phyloP scores from a whole-genome alignment of 306 rosid genomes.

The Nissolia schottii region DNA sequence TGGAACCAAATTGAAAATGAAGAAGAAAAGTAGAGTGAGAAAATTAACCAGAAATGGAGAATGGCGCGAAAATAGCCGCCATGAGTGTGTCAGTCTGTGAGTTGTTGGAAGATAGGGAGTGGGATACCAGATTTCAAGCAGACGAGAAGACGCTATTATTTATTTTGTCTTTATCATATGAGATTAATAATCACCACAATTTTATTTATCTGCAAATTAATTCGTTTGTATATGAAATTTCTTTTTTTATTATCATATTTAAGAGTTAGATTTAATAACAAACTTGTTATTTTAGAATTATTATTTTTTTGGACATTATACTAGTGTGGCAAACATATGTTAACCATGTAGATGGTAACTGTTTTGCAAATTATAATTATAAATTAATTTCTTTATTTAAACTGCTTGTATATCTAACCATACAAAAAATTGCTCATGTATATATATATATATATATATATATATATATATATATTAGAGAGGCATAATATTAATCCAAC shows the following conservation, averaged over 20 bases:
- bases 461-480: too few relatives aligned
- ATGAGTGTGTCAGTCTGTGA: conserved; percentile 12
- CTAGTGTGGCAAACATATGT: too few relatives aligned
- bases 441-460: too few relatives aligned
- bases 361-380: too few relatives aligned
- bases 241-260: too few relatives aligned
- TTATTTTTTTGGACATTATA: too few relatives aligned
- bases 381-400: too few relatives aligned
- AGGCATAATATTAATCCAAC: too few relatives aligned
- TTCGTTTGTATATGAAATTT: not conserved
- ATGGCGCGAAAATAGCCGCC: conserved; percentile 61
- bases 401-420: too few relatives aligned
- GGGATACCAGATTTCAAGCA: not conserved
- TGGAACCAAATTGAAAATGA: not conserved
- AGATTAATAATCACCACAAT: not conserved
- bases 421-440: too few relatives aligned
- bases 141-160: not conserved
- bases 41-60: conserved; percentile 31
- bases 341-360: too few relatives aligned
- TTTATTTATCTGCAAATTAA: not conserved
- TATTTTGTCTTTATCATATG: not conserved
- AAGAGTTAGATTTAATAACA: not conserved
- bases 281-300: not conserved
- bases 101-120: too few relatives aligned
- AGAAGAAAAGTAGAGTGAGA: not conserved